Evolutionary conservation across 1,284 basidiomycete genomes (phyloP).

Genomic region (Puccinia hordei): DNA sequence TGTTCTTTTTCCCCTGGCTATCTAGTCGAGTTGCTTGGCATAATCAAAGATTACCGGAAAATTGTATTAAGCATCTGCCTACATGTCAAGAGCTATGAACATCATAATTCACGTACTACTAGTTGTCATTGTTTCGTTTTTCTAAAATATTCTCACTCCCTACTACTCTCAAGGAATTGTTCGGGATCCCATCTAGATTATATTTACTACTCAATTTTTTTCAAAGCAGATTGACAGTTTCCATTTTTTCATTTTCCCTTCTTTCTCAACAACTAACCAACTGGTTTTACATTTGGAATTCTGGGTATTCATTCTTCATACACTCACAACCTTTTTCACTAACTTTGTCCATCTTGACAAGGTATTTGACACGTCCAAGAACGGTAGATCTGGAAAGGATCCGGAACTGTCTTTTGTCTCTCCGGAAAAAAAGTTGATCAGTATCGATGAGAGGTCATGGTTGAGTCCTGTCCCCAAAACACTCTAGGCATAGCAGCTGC

Average conservation of each 20-base stretch:
- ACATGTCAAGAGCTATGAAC: conserved; percentile 37
- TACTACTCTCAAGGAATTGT: background rate
- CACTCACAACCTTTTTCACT: too few species aligned
- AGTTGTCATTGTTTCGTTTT: background rate
- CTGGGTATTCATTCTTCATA: too few species aligned
- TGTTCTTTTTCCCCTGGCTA: background rate
- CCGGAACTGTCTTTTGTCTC: too few species aligned
- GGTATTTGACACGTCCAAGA: too few species aligned
- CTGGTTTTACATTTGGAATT: background rate
- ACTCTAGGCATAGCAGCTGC: background rate
- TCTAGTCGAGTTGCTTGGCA: conserved; percentile 43
- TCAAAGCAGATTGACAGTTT: too few species aligned
- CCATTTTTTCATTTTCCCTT: background rate
- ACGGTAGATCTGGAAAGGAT: too few species aligned
- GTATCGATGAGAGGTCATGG: background rate
- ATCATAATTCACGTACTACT: background rate
- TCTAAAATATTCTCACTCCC: background rate
- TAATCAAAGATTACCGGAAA: conserved; percentile 25
- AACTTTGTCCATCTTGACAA: too few species aligned
- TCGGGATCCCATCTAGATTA: too few species aligned
- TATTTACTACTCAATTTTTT: too few species aligned
- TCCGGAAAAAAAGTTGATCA: background rate
- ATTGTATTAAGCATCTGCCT: conserved; percentile 28
- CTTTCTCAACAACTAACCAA: background rate
- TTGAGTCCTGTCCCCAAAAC: background rate